Evolutionary conservation across 2,329 filamentous ascomycete genomes (phyloP).

Genomic region (Cladosporium cucumerinum): DNA sequence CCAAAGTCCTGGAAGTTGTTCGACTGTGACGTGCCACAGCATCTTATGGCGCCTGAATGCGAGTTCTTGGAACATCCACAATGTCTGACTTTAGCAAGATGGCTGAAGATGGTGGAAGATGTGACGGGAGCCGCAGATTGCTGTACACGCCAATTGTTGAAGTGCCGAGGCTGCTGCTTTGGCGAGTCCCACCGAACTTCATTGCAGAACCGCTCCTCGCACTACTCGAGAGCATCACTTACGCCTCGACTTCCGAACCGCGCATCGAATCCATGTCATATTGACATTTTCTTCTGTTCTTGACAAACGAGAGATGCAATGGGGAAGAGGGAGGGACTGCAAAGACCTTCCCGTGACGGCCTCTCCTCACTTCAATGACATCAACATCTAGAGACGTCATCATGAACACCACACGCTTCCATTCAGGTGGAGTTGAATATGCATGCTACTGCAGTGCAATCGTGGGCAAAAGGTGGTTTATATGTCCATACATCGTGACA

Average conservation of each 20-base stretch:
- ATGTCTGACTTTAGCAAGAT: background rate
- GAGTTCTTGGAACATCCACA: background rate
- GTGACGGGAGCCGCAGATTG: background rate
- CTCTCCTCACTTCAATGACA: slow-evolving; percentile 3
- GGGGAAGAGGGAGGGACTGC: background rate
- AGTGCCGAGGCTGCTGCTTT: background rate
- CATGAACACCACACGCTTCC: background rate
- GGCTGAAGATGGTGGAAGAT: background rate
- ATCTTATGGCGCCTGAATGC: slow-evolving; percentile 8
- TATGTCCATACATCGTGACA: background rate
- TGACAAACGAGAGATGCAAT: background rate
- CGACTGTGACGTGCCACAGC: background rate
- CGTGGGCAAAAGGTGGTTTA: background rate
- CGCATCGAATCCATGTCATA: too few relatives aligned
- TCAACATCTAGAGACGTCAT: slow-evolving; percentile 10
- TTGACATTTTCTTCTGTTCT: too few relatives aligned
- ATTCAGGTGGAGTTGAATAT: slow-evolving; percentile 5
- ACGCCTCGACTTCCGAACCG: too few relatives aligned
- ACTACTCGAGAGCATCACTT: background rate
- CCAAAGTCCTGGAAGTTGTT: background rate
- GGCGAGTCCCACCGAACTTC: background rate
- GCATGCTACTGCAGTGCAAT: background rate
- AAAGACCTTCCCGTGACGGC: background rate
- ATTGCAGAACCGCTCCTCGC: background rate
- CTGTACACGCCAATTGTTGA: background rate